Percentiles rank a stretch among this genome's conserved stretches.
phyloP scores from a whole-genome alignment of 805 yeast species.

The Wickerhamia fluorescens region DNA sequence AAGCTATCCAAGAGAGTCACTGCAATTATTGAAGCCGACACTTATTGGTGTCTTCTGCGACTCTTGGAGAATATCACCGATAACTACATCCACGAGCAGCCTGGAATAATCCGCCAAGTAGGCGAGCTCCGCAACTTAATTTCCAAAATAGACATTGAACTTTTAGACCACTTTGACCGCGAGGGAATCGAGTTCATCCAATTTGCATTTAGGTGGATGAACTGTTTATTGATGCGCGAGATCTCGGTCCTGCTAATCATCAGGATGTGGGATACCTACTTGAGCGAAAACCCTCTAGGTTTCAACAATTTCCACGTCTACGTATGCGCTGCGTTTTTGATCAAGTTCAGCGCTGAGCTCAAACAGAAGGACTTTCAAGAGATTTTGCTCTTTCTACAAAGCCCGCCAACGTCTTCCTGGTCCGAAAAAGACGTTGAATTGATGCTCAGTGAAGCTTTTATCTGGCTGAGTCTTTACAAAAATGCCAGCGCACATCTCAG shows the following conservation, averaged over 20 bases:
- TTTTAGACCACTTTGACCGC: constrained; percentile 64
- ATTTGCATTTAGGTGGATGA: constrained; percentile 98
- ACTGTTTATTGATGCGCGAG: constrained; percentile 93
- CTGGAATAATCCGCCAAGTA: constrained; percentile 92
- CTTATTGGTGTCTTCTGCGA: constrained; percentile 93
- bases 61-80: constrained; percentile 92
- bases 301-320: constrained; percentile 91
- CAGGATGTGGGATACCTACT: constrained; percentile 97
- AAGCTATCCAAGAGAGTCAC: constrained; percentile 53
- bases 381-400: constrained; percentile 83
- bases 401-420: constrained; percentile 84
- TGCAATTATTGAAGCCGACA: constrained; percentile 82
- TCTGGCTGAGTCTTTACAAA: constrained; percentile 91
- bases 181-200: constrained; percentile 94
- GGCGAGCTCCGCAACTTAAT: constrained; percentile 71
- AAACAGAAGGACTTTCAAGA: constrained; percentile 91
- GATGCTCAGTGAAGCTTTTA: constrained; percentile 89
- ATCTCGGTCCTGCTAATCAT: constrained; percentile 69
- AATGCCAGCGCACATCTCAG: constrained; percentile 88
- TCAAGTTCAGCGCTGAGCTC: constrained; percentile 75
- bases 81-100: constrained; percentile 96
- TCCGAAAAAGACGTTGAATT: constrained; percentile 83
- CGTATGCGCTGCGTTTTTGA: constrained; percentile 94
- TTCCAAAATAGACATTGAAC: constrained; percentile 66
- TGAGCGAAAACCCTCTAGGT: constrained; percentile 67